A percentile compares a stretch with the other conserved stretches of the same genome.
These are phyloP conservation scores for Cladochytrium replicatum DNA, from an alignment of 192 early-diverging fungal genomes.

Conservation along the genomic window DNA sequence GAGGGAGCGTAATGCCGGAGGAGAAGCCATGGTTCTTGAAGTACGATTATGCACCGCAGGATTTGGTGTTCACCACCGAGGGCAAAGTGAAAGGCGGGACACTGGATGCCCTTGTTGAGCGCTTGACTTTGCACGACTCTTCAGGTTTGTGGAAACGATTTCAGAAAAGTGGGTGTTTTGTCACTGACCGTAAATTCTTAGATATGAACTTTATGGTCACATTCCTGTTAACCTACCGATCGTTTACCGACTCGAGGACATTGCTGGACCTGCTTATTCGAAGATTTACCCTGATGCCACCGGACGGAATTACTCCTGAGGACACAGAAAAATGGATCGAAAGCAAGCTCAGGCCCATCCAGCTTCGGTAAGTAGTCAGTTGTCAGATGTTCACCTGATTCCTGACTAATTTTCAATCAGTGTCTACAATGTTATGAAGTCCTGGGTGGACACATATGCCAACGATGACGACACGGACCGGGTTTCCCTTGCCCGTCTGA, in stretches of 20 bases:
- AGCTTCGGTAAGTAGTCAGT: constrained; percentile 34
- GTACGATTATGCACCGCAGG: constrained; percentile 53
- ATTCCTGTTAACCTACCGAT: constrained; percentile 83
- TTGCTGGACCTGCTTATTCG: constrained; percentile 58
- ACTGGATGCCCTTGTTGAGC: constrained; percentile 65
- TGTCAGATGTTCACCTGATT: constrained; percentile 6
- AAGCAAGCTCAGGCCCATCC: constrained; percentile 70
- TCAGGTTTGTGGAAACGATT: constrained; percentile 3
- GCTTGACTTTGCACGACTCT: constrained; percentile 73
- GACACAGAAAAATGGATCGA: constrained; percentile 65
- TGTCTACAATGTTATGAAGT: constrained; percentile 81
- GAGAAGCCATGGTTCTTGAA: constrained; percentile 39
- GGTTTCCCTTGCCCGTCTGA: background rate
- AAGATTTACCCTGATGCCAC: constrained; percentile 67
- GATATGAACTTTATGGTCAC: constrained; percentile 72
- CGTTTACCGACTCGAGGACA: constrained; percentile 66
- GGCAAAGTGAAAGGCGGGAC: constrained; percentile 77
- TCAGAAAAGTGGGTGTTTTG: background rate
- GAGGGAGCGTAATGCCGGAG: no score
- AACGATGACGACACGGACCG: background rate
- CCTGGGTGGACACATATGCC: constrained; percentile 80
- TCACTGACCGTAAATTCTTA: background rate
- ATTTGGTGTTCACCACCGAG: constrained; percentile 67
- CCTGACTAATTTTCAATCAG: constrained; percentile 11
- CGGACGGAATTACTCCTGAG: constrained; percentile 37